A percentile compares a stretch with the other conserved stretches of the same genome.
Evolutionary conservation across 495 filamentous ascomycete species (phyloP).

Genomic region (Tuber borchii): DNA sequence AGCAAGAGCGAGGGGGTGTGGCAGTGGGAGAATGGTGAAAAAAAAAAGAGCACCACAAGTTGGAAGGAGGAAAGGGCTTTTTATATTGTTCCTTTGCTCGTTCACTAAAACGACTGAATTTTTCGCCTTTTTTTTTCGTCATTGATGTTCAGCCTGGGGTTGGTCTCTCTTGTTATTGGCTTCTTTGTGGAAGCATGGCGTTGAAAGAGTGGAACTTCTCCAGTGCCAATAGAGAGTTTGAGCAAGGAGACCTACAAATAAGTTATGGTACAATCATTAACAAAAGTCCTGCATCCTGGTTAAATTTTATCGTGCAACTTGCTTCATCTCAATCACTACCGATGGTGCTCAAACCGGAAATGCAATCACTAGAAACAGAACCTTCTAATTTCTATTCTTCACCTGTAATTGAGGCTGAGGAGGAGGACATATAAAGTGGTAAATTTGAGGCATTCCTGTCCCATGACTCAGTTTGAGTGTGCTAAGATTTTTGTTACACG

Average conservation of each 20-base stretch:
- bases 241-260: neutral
- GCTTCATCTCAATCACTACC: no score
- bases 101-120: no score
- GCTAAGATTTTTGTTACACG: no score
- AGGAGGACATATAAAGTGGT: no score
- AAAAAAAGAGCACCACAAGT: neutral
- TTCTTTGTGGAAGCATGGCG: neutral
- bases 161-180: neutral
- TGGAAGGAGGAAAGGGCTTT: neutral
- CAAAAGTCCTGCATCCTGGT: no score
- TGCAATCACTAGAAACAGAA: no score
- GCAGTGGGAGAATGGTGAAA: neutral
- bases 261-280: neutral
- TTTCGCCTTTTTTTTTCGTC: neutral
- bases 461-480: no score
- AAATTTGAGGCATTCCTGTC: no score
- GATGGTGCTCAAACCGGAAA: no score
- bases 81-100: neutral
- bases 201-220: neutral
- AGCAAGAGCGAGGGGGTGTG: neutral
- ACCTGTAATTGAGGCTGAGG: no score
- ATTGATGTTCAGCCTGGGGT: neutral
- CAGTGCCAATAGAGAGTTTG: neutral
- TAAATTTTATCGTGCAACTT: no score
- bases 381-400: no score